phyloP scores from a whole-genome alignment of 352 stramenopile species.

The Phytophthora pistaciae region DNA sequence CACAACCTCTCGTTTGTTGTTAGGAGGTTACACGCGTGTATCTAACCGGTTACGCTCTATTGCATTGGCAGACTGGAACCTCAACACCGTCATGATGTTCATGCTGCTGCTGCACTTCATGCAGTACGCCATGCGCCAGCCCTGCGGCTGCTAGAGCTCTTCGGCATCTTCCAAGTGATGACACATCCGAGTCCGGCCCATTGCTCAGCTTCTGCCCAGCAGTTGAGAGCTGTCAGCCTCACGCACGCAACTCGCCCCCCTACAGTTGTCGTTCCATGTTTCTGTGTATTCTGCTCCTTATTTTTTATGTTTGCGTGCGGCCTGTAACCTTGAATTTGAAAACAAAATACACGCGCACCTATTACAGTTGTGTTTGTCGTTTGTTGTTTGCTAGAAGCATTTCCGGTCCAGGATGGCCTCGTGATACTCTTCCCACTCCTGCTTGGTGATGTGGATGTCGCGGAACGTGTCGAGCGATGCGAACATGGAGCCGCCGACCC shows the following conservation, averaged over 20 bases:
- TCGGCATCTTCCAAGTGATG: neutral
- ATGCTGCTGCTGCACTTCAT: slow-evolving; percentile 89
- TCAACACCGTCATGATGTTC: slow-evolving; percentile 89
- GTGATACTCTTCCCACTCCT: slow-evolving; percentile 93
- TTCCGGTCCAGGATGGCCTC: slow-evolving; percentile 87
- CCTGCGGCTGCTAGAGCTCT: slow-evolving; percentile 78
- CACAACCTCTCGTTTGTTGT: neutral
- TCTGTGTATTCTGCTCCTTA: slow-evolving; percentile 28
- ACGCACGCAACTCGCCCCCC: neutral
- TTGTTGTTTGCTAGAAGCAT: slow-evolving; percentile 57
- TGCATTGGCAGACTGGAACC: slow-evolving; percentile 64
- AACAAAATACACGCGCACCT: slow-evolving; percentile 28
- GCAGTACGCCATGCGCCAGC: slow-evolving; percentile 88
- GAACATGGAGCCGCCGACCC: slow-evolving; percentile 92
- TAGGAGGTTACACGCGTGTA: slow-evolving; percentile 5
- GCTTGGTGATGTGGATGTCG: slow-evolving; percentile 89
- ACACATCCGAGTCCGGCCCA: slow-evolving; percentile 2
- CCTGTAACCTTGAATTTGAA: slow-evolving; percentile 32
- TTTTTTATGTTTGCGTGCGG: slow-evolving; percentile 23
- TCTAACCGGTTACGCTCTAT: slow-evolving; percentile 7
- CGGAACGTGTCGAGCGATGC: slow-evolving; percentile 89
- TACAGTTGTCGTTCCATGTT: slow-evolving; percentile 40
- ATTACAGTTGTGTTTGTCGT: neutral
- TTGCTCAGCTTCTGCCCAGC: neutral
- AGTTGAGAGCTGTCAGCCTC: neutral